Evolutionary conservation across 75 land plant species (phyloP), one percentile per base, ranked within the genome.

Genomic region (Selaginella moellendorffii): DNA sequence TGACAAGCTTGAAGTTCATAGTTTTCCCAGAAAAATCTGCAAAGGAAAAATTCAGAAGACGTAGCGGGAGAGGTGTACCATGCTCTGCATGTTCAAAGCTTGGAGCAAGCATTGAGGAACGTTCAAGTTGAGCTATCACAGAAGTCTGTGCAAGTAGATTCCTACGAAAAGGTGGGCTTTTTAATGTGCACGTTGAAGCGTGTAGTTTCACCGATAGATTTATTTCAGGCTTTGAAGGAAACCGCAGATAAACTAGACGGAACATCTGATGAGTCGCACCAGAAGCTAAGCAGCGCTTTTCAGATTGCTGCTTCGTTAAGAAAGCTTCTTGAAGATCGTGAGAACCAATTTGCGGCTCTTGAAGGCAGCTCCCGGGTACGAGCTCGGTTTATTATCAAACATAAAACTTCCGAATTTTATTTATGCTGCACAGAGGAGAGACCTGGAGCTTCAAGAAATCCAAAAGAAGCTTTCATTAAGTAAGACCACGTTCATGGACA

Each of bases 231-330:
- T 20, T 52, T 75, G 26, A 75, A 70, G 66, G 77, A 75, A 27
- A 75, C 77, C 2, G 73, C 73, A 24, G 77, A 75, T 56, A 75
- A 62, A 52, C 73, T 75, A 1, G 77, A 75, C 42, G 77, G 77
- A 36, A 72, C 77, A 14, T 75, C 77, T 26, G 77, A 75, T 62
- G 69, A 75, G 58, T 75, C 77, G 2, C 72, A 70, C 52, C 65
- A 75, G 64, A 75, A 75, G 60, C 68, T 75, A 1, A 65, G 63
- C 26, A 75, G 73, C 53, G 77, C 77, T 18, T 75, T n/a, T 65
- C 65, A 75, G 62, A 75, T 75, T 52, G 74, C 77, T 12, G 74
- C 66, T n/a, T 75, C 77, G 26, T 64, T 75, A 51, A 28, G 77
- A 0, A 75, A 70, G 27, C 64, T 75, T 1, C 30, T 75, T 26